Percentiles rank a stretch among this genome's conserved stretches.
Conservation (phyloP, 2,329 filamentous ascomycete species). For the Cercospora zeae-maydis region DNA sequence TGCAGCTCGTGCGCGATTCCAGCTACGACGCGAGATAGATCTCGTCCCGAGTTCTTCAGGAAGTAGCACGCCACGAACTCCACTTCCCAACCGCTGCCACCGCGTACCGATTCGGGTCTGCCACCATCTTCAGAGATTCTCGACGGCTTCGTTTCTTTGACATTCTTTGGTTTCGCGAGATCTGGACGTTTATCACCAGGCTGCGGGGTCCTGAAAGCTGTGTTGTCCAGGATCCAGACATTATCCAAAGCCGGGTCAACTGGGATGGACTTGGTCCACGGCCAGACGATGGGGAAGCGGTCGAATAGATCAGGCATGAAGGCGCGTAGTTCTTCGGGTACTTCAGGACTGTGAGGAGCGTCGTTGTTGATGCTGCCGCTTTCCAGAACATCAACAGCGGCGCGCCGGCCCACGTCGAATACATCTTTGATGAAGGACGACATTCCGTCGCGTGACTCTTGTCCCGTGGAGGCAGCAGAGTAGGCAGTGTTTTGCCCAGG, state of each 20-base stretch:
- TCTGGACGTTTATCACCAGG: conserved; percentile 25
- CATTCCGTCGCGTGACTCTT: conserved; percentile 16
- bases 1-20: conserved; percentile 67
- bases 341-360: conserved; percentile 33
- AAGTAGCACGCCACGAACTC: conserved; percentile 84
- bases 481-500: conserved; percentile 2
- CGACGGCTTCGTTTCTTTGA: conserved; percentile 24
- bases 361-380: conserved; percentile 29
- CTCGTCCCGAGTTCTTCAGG: conserved; percentile 64
- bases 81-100: conserved; percentile 61
- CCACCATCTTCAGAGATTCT: conserved; percentile 33
- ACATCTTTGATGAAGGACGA: conserved; percentile 31
- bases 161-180: conserved; percentile 21
- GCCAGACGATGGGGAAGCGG: conserved; percentile 53
- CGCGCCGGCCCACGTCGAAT: conserved; percentile 29
- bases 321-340: conserved; percentile 32
- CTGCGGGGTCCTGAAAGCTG: conserved; percentile 61
- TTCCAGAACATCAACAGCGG: conserved; percentile 29
- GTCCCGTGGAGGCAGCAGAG: neutral
- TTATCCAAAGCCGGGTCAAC: conserved; percentile 64
- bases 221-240: conserved; percentile 90
- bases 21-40: conserved; percentile 66
- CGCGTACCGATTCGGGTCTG: conserved; percentile 18
- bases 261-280: conserved; percentile 33
- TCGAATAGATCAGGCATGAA: conserved; percentile 37